A percentile compares a stretch with the other conserved stretches of the same genome.
These are phyloP conservation scores for Cyclotella atomus DNA, from an alignment of 108 stramenopile species.

Conservation along the genomic window DNA sequence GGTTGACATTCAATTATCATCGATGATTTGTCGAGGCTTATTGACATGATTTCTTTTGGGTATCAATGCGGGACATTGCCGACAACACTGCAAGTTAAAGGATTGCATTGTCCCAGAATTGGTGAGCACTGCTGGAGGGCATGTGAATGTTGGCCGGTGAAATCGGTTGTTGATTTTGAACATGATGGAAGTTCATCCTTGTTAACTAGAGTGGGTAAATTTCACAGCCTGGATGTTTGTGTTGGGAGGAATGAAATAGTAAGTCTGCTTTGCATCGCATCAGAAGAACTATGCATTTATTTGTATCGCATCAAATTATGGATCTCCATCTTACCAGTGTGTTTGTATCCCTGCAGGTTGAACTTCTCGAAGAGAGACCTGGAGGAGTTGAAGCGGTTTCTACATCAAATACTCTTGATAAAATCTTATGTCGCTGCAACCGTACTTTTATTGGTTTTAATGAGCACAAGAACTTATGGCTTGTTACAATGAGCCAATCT, in stretches of 20 bases:
- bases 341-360: background rate
- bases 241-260: background rate
- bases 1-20: background rate
- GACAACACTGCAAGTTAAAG: background rate
- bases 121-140: background rate
- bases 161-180: background rate
- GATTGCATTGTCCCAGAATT: background rate
- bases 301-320: too few species aligned
- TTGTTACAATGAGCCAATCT: background rate
- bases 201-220: background rate
- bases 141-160: background rate
- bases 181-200: background rate
- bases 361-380: background rate
- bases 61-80: background rate
- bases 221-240: conserved; percentile 1
- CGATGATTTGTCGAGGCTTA: background rate
- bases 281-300: too few species aligned
- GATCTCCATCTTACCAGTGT: background rate
- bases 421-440: background rate
- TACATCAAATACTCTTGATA: background rate
- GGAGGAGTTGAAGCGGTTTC: background rate
- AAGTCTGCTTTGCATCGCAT: background rate
- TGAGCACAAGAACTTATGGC: background rate
- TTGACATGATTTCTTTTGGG: background rate
- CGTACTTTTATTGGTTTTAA: background rate